A percentile compares a stretch with the other conserved stretches of the same genome.
Conservation (phyloP, 768 basidiomycete genomes). For the Hericium coralloides region DNA sequence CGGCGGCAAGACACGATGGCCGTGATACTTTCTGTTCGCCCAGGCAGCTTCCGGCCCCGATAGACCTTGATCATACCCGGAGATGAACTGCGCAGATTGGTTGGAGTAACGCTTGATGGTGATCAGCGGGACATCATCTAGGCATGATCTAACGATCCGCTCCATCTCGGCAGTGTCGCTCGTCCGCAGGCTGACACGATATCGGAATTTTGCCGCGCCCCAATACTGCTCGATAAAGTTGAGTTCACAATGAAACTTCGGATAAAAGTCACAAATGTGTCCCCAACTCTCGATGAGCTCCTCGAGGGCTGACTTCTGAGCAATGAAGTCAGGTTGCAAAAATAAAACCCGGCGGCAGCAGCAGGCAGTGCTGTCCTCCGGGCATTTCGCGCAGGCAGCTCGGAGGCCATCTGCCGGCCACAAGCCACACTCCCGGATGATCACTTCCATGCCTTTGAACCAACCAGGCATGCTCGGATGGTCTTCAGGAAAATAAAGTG, state of each 20-base stretch:
- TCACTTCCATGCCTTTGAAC: neutral
- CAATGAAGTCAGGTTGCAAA: conserved; percentile 3
- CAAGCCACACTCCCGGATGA: neutral
- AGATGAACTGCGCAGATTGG: neutral
- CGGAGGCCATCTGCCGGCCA: neutral
- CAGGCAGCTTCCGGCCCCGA: neutral
- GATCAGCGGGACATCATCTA: neutral
- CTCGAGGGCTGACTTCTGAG: neutral
- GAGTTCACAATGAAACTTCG: conserved; percentile 24
- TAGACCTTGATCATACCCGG: neutral
- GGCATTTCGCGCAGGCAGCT: neutral
- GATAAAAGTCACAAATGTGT: conserved; percentile 20
- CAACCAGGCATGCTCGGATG: neutral
- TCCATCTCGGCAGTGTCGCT: neutral
- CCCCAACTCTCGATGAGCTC: conserved; percentile 4
- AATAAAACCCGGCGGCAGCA: neutral
- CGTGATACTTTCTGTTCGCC: neutral
- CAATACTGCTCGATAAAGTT: conserved; percentile 25
- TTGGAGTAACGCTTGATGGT: neutral
- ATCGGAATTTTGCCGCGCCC: conserved; percentile 20
- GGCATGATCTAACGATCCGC: neutral
- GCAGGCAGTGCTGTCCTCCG: neutral
- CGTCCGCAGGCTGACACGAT: neutral
- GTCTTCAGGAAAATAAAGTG: neutral
- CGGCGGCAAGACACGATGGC: neutral